A percentile compares a stretch with the other conserved stretches of the same genome.
These are phyloP conservation scores for Alopecurus myosuroides DNA, from an alignment of 176 grass and related monocot genomes.

Conservation along the genomic window DNA sequence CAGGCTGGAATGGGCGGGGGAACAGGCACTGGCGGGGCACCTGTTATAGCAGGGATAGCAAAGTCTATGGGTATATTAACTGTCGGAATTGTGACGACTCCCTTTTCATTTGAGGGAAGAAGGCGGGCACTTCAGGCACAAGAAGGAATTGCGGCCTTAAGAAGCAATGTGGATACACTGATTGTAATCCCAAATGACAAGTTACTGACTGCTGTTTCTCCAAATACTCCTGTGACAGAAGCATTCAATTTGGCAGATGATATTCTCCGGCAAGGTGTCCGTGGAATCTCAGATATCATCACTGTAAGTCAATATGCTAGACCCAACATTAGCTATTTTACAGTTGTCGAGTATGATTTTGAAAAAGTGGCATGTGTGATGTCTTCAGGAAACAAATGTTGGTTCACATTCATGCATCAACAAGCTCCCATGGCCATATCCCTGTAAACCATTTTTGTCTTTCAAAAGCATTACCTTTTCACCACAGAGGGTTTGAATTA, in stretches of 20 bases:
- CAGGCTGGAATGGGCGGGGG: conserved; percentile 92
- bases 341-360: background rate
- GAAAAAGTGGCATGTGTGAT: background rate
- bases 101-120: conserved; percentile 82
- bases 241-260: conserved; percentile 90
- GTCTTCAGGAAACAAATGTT: background rate
- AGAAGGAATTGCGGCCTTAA: conserved; percentile 72
- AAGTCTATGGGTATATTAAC: conserved; percentile 88
- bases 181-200: conserved; percentile 94
- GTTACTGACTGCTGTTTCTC: conserved; percentile 69
- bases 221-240: conserved; percentile 77
- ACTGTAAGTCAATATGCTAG: conserved; percentile 37
- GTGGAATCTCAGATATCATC: conserved; percentile 89
- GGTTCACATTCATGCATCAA: background rate
- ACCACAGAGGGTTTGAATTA: background rate
- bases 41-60: conserved; percentile 66
- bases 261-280: conserved; percentile 79
- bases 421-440: background rate
- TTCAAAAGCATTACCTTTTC: background rate
- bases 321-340: background rate
- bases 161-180: conserved; percentile 84
- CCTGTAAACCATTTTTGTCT: background rate
- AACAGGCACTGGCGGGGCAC: conserved; percentile 76
- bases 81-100: conserved; percentile 79
- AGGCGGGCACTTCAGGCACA: conserved; percentile 79